Base-by-base conservation (phyloP, 2,329 filamentous ascomycete species). In the Pseudofabraea citricarpa region DNA sequence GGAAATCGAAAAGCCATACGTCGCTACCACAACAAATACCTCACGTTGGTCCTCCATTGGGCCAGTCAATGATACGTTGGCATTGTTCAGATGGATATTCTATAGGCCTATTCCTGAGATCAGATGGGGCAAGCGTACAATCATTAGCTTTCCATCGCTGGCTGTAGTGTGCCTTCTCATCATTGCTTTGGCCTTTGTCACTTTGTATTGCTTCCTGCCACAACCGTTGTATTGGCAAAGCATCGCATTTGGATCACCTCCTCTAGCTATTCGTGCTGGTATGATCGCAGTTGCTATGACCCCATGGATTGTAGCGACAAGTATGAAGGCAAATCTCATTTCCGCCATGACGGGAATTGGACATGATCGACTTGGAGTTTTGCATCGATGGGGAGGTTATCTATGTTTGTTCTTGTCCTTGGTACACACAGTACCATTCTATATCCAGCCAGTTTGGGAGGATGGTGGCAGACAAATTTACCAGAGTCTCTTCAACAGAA, bases 221-320 rank as follows among this genome's bases (percentile, higher is more conserved):
- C 88, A 91, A 54, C 91, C 91, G 1, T 74, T 95, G 3, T 96
- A 90, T 69, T 95, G 89, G 79, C 70, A 85, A 58, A 93, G 87
- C 63, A 95, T 96, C 55, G 75, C 75, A 36, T 91, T 79, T 56
- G 91, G 91, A 32, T 95, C 91, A 1, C 91, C 91, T 21, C 91
- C 91, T 0, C 64, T 97, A 43, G 89, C 90, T 8, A 81, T 96
- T 48, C 79, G 91, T 51, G 75, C 90, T 6, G 91, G 91, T 37
- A 96, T 96, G 91, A 79, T 96, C 44, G 83, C 90, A 10, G 84
- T 96, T 12, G 87, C 91, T 10, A 79, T 95, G 74, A 85, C 93
- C 36, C 91, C 91, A 1, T 96, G 90, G 90, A 91, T 96, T 51
- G 72, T 95, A 40, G 88, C 84, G 15, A 81, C 93, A 9, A 89